Conservation (phyloP, 2,329 filamentous ascomycete species). For the Pseudohalonectria lignicola region DNA sequence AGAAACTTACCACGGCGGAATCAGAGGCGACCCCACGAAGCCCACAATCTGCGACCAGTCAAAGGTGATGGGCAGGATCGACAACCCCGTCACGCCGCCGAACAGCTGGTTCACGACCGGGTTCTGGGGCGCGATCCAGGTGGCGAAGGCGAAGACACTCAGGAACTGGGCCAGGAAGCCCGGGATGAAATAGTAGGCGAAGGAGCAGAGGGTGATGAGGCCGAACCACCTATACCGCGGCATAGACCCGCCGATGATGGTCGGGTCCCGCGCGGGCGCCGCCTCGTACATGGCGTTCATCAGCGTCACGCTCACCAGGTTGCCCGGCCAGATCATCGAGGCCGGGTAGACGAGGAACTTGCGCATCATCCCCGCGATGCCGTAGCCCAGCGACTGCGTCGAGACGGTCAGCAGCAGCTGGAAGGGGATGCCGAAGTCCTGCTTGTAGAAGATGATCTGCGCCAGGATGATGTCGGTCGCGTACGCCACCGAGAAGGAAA, state of each 20-base stretch:
- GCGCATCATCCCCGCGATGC: slow-evolving; percentile 56
- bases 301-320: slow-evolving; percentile 53
- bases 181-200: slow-evolving; percentile 42
- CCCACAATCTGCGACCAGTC: slow-evolving; percentile 55
- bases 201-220: slow-evolving; percentile 27
- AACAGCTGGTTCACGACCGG: slow-evolving; percentile 35
- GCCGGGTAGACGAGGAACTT: slow-evolving; percentile 54
- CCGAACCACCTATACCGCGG: slow-evolving; percentile 42
- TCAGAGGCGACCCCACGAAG: slow-evolving; percentile 56
- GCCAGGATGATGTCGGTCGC: slow-evolving; percentile 65
- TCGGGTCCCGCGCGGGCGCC: slow-evolving; percentile 36
- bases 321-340: slow-evolving; percentile 66
- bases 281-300: slow-evolving; percentile 65
- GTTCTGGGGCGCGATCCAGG: slow-evolving; percentile 36
- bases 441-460: slow-evolving; percentile 60
- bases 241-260: slow-evolving; percentile 51
- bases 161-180: slow-evolving; percentile 36
- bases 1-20: slow-evolving; percentile 50
- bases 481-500: slow-evolving; percentile 59
- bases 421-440: slow-evolving; percentile 55
- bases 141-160: slow-evolving; percentile 33
- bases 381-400: slow-evolving; percentile 59
- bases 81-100: slow-evolving; percentile 31
- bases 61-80: slow-evolving; percentile 30
- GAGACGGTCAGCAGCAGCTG: slow-evolving; percentile 57